Percentiles rank a stretch among this genome's conserved stretches.
Conservation (phyloP, 352 stramenopile species). For the Phytophthora nicotianae region DNA sequence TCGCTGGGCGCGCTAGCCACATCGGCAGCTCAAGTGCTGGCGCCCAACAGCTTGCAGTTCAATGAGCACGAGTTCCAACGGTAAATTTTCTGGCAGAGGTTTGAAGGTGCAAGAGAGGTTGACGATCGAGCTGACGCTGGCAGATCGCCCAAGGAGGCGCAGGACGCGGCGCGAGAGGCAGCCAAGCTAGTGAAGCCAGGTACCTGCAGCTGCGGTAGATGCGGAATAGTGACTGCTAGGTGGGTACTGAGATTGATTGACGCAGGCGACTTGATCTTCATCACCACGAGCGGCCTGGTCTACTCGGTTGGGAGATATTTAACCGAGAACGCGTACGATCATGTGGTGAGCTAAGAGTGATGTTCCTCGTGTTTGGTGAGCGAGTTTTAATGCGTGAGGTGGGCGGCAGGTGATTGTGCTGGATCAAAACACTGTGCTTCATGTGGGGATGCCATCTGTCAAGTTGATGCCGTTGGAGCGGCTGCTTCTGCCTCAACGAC, state of each 20-base stretch:
- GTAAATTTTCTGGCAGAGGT: constrained; percentile 23
- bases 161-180: constrained; percentile 61
- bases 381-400: constrained; percentile 1
- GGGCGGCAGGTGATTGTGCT: constrained; percentile 60
- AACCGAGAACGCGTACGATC: constrained; percentile 74
- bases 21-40: constrained; percentile 55
- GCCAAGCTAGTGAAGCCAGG: constrained; percentile 67
- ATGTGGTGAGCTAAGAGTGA: constrained; percentile 48
- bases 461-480: constrained; percentile 67
- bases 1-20: constrained; percentile 44
- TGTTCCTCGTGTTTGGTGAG: neutral
- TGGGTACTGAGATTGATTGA: constrained; percentile 3
- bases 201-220: constrained; percentile 19
- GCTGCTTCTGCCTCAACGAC: constrained; percentile 65
- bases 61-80: constrained; percentile 78
- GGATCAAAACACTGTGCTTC: constrained; percentile 63
- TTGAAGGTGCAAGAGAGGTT: neutral
- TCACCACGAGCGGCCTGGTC: constrained; percentile 72
- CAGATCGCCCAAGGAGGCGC: constrained; percentile 64
- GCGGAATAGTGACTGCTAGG: neutral
- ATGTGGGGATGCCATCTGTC: constrained; percentile 64
- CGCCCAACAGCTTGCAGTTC: constrained; percentile 77
- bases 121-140: neutral
- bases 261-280: constrained; percentile 82
- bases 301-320: constrained; percentile 70